Base-by-base conservation (phyloP, 768 basidiomycete genomes). In the Coprinellus aureogranulatus region DNA sequence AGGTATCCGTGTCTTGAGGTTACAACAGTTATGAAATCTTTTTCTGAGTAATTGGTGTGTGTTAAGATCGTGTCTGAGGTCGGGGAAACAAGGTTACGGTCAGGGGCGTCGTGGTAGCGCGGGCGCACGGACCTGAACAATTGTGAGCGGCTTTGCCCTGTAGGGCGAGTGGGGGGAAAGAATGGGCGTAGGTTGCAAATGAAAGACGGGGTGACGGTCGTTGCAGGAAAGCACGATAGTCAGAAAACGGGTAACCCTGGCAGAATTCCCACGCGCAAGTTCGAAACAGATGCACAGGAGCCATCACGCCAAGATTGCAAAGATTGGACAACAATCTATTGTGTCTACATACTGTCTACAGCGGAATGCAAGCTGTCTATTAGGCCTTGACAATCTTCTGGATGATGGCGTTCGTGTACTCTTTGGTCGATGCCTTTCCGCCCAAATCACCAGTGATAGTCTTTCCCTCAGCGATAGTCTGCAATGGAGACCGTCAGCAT, bases 381-480 rank as follows among this genome's bases (percentile, higher is more conserved):
- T 59, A 63, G 34, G 54, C 62, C 51, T 63, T 60, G 23, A 39
- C 62, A 64, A 96, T 76, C 77, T 85, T 94, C 61, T 77, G 65
- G 60, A 97, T 88, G 74, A 98, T 96, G 26, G 93, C 89, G 54
- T 84, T 70, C 41, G 95, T 95, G 77, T 92, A 98, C 73, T 97
- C 88, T 71, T 79, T 79, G 2, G 97, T 99, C 31, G 86, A 85
- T 16, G 95, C 84, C 71, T 90, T 94, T 41, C 97, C 97, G 22
- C 97, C 94, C 58, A 99, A 77, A 73, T 99, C 97, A 28, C 96
- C 92, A 8, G 97, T 99, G 72, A 98, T 95, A 41, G 80, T 72
- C 77, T 91, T 94, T 63, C 97, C 97, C 76, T 97, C 96, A 18
- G 96, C 94, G 69, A 99, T 97, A 31, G 94, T 98, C 94, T 96